phyloP scores from a whole-genome alignment of 495 filamentous ascomycete species.

The Cladorrhinum samala region DNA sequence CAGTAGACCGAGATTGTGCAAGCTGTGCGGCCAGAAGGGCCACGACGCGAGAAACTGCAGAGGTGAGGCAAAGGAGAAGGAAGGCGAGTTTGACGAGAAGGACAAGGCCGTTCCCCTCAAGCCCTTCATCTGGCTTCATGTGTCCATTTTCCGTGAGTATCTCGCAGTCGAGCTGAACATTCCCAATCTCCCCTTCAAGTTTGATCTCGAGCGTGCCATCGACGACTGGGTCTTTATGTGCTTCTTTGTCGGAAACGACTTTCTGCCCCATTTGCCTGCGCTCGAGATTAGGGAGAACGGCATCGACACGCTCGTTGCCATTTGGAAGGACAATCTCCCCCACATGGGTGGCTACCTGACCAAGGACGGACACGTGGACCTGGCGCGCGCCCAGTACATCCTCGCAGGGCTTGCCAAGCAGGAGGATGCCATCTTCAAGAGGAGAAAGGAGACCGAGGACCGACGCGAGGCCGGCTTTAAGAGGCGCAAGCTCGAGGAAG shows the following conservation, averaged over 20 bases:
- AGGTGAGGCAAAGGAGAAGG: slow-evolving; percentile 76
- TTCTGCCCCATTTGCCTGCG: slow-evolving; percentile 92
- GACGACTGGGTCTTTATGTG: slow-evolving; percentile 99
- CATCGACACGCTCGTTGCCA: slow-evolving; percentile 89
- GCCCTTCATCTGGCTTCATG: slow-evolving; percentile 98
- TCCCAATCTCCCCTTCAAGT: slow-evolving; percentile 66
- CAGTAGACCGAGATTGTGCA: slow-evolving; percentile 70
- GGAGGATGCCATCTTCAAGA: slow-evolving; percentile 88
- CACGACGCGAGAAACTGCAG: slow-evolving; percentile 80
- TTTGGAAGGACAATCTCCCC: slow-evolving; percentile 91
- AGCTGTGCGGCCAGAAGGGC: slow-evolving; percentile 82
- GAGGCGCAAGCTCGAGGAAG: slow-evolving; percentile 65
- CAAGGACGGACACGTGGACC: slow-evolving; percentile 85
- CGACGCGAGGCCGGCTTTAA: slow-evolving; percentile 70
- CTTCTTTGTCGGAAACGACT: slow-evolving; percentile 99
- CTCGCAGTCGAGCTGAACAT: slow-evolving; percentile 82
- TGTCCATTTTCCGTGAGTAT: slow-evolving; percentile 87
- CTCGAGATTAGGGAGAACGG: slow-evolving; percentile 95
- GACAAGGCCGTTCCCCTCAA: slow-evolving; percentile 61
- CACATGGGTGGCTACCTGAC: slow-evolving; percentile 92
- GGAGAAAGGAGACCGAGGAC: slow-evolving; percentile 76
- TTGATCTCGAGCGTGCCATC: slow-evolving; percentile 88
- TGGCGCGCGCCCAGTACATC: slow-evolving; percentile 82
- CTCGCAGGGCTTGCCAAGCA: slow-evolving; percentile 85
- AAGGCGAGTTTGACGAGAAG: slow-evolving; percentile 81